phyloP scores from a whole-genome alignment of 176 grass and related monocot species.

The Tillandsia fasciculata region DNA sequence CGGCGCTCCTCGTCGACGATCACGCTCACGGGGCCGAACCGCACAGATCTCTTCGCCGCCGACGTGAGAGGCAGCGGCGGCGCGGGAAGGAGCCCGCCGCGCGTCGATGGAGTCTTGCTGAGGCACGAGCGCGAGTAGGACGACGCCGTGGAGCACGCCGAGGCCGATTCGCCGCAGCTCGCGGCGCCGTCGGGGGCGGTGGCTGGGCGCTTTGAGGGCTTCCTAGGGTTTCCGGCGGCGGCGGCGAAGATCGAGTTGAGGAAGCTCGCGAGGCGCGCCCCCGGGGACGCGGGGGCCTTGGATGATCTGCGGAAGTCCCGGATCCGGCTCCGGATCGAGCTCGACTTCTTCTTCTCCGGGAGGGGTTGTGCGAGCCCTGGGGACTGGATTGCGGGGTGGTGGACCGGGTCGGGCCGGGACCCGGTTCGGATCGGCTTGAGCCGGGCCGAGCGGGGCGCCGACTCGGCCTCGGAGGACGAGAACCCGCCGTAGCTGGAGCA shows the following conservation, averaged over 20 bases:
- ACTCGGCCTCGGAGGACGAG: constrained; percentile 91
- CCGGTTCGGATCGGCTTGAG: constrained; percentile 40
- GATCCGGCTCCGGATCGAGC: constrained; percentile 60
- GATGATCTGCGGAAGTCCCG: constrained; percentile 52
- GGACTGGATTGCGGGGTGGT: neutral
- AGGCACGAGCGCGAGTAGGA: constrained; percentile 82
- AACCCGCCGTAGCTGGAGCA: constrained; percentile 90
- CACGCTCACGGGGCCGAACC: constrained; percentile 44
- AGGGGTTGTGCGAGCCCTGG: constrained; percentile 7
- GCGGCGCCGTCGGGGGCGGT: constrained; percentile 7
- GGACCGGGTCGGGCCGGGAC: constrained; percentile 31
- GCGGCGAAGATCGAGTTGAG: constrained; percentile 71
- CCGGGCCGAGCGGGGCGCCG: constrained; percentile 7
- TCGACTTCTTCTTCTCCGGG: constrained; percentile 60
- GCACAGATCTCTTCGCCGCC: constrained; percentile 50
- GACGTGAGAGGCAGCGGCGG: too few species aligned
- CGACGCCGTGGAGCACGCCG: constrained; percentile 68
- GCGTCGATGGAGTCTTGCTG: constrained; percentile 83
- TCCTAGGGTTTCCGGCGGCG: constrained; percentile 5
- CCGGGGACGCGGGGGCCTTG: constrained; percentile 57
- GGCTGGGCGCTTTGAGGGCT: constrained; percentile 15
- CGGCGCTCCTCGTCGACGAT: constrained; percentile 20
- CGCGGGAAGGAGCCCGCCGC: neutral
- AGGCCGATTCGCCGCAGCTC: constrained; percentile 16
- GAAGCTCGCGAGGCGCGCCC: constrained; percentile 63